phyloP scores from a whole-genome alignment of 2,329 filamentous ascomycete genomes.

The Diplodia sapinea region DNA sequence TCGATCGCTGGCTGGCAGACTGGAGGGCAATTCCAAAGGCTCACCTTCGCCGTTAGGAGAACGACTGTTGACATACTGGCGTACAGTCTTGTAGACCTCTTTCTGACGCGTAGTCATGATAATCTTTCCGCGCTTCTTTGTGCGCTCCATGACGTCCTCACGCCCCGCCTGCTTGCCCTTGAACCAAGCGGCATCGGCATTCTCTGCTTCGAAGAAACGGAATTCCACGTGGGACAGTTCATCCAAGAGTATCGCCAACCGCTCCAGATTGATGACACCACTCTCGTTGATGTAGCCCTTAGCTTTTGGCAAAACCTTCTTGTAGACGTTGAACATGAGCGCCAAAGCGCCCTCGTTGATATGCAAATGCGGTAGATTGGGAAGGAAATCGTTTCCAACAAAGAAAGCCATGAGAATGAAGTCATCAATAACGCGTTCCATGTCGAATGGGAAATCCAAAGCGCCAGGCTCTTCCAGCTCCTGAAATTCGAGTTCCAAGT shows the following conservation, averaged over 20 bases:
- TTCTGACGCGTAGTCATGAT: conserved; percentile 81
- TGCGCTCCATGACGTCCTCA: conserved; percentile 68
- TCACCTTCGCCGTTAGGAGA: conserved; percentile 50
- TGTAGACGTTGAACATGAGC: conserved; percentile 97
- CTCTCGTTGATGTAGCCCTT: conserved; percentile 97
- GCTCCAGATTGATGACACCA: conserved; percentile 85
- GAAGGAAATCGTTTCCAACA: conserved; percentile 98
- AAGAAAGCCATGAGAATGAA: conserved; percentile 99
- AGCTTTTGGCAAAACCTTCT: conserved; percentile 81
- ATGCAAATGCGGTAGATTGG: conserved; percentile 92
- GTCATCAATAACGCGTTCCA: conserved; percentile 97
- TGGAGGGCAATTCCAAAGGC: conserved; percentile 74
- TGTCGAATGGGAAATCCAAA: conserved; percentile 81
- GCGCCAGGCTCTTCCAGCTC: conserved; percentile 77
- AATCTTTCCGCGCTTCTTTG: conserved; percentile 66
- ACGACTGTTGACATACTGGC: conserved; percentile 78
- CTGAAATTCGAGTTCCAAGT: conserved; percentile 95
- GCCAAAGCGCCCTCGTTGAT: conserved; percentile 98
- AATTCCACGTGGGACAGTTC: conserved; percentile 88
- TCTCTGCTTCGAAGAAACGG: conserved; percentile 90
- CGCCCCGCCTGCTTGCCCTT: conserved; percentile 81
- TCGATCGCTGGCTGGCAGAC: conserved; percentile 81
- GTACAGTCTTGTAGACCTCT: conserved; percentile 79
- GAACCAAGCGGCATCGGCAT: conserved; percentile 89
- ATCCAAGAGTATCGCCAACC: conserved; percentile 77